Conservation (phyloP, 148 eudicot species). For the Nepenthes mirabilis region DNA sequence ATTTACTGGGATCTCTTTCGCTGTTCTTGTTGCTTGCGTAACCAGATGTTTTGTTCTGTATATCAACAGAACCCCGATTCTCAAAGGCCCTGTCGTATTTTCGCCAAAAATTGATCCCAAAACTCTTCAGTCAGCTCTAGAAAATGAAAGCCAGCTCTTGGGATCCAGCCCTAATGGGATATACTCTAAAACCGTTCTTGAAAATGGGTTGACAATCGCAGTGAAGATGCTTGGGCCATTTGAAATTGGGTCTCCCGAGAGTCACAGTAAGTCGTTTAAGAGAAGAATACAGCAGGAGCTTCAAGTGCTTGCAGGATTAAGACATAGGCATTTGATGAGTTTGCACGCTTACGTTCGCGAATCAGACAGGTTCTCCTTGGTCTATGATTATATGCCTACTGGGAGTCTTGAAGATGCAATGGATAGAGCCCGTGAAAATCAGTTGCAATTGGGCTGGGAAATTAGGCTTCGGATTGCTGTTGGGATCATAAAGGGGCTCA, state of each 20-base stretch:
- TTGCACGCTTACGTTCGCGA: constrained; percentile 67
- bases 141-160: constrained; percentile 33
- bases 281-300: constrained; percentile 56
- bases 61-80: constrained; percentile 49
- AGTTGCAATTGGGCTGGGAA: constrained; percentile 67
- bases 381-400: constrained; percentile 56
- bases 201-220: constrained; percentile 58
- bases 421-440: constrained; percentile 46
- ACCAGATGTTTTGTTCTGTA: constrained; percentile 42
- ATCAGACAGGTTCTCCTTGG: constrained; percentile 35
- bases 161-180: constrained; percentile 55
- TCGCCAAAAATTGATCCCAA: constrained; percentile 59
- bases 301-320: constrained; percentile 46
- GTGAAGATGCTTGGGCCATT: constrained; percentile 66
- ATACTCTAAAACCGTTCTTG: constrained; percentile 55
- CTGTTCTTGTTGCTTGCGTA: constrained; percentile 43
- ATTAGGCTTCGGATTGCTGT: constrained; percentile 66
- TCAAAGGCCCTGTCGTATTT: constrained; percentile 74
- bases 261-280: constrained; percentile 32
- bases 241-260: constrained; percentile 20
- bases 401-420: constrained; percentile 75
- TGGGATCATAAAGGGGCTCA: constrained; percentile 65
- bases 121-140: constrained; percentile 53
- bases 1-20: constrained; percentile 30
- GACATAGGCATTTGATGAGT: constrained; percentile 76